phyloP scores from a whole-genome alignment of 306 rosid species.

The Arachis hypogaea region DNA sequence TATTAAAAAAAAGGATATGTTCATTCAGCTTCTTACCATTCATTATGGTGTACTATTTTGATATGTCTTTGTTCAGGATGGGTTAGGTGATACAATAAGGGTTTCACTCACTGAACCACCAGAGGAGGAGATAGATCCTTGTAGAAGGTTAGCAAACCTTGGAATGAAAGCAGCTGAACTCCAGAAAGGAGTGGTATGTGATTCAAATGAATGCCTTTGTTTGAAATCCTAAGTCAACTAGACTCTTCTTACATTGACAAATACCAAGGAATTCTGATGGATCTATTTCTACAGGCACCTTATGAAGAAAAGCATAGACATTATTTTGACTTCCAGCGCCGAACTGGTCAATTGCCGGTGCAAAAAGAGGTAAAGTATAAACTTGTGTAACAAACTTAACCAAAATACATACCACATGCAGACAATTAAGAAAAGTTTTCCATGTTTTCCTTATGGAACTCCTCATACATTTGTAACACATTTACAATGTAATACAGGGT shows the following conservation, averaged over 20 bases:
- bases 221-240: constrained; percentile 26
- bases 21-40: constrained; percentile 21
- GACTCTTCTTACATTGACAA: constrained; percentile 22
- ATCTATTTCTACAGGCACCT: constrained; percentile 67
- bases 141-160: constrained; percentile 86
- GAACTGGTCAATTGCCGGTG: constrained; percentile 88
- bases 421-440: background rate
- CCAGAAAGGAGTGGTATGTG: constrained; percentile 95
- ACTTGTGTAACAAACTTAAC: background rate
- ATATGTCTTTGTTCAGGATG: constrained; percentile 65
- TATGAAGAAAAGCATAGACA: constrained; percentile 93
- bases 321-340: constrained; percentile 93
- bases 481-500: constrained; percentile 57
- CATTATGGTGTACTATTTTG: constrained; percentile 1
- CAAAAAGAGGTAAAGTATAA: constrained; percentile 78
- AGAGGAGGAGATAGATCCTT: constrained; percentile 98
- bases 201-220: constrained; percentile 38
- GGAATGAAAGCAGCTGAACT: constrained; percentile 84
- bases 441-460: background rate
- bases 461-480: background rate
- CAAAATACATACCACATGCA: background rate
- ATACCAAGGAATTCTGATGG: constrained; percentile 23
- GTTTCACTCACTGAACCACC: constrained; percentile 99
- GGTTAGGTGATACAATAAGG: constrained; percentile 95
- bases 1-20: constrained; percentile 21